Evolutionary conservation across 768 basidiomycete species (phyloP), one percentile per base, ranked within the genome.

Genomic region (Dictyophora rubrovolvata): DNA sequence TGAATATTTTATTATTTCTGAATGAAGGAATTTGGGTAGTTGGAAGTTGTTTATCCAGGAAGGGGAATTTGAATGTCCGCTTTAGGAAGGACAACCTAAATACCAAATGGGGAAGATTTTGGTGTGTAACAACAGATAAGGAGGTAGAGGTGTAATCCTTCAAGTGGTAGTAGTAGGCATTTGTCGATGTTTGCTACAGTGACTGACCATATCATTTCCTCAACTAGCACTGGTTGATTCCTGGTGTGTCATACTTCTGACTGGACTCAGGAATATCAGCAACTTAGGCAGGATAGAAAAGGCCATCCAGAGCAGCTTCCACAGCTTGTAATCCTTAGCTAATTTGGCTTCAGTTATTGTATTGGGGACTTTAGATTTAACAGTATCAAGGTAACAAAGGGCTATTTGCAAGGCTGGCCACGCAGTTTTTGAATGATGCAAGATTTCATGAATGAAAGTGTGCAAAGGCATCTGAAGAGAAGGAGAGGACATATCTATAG

Each of bases 341-440:
- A 68, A 65, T 61, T 75, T 76, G 56, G 86, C 84, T 63, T 75
- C 72, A 0, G 63, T 70, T 52, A 81, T 73, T 10, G 90, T 73
- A 50, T 84, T 82, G 0, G 87, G 83, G 12, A 93, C 72, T 68
- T 81, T 85, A 23, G 74, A 67, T 5, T 89, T 84, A 17, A 91
- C 78, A 2, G 87, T 89, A 69, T 92, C 89, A 12, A 94, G 73
- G 67, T 93, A 94, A 68, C 92, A 91, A 0, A 92, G 72, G 0
- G 93, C 92, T 0, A 90, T 88, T 68, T 94, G 91, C 8, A 95
- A 77, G 3, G 92, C 88, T 49, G 79, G 82, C 48, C 85, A 87
- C 5, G 88, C 87, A 0, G 91, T 93, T 50, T 89, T 81, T 10
- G 89, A 93, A 37, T 92, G 86, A 54, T 89, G 80, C 14, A 95